A percentile compares a stretch with the other conserved stretches of the same genome.
Evolutionary conservation across 2,329 filamentous ascomycete species (phyloP).

Genomic region (Penicillium sp.): DNA sequence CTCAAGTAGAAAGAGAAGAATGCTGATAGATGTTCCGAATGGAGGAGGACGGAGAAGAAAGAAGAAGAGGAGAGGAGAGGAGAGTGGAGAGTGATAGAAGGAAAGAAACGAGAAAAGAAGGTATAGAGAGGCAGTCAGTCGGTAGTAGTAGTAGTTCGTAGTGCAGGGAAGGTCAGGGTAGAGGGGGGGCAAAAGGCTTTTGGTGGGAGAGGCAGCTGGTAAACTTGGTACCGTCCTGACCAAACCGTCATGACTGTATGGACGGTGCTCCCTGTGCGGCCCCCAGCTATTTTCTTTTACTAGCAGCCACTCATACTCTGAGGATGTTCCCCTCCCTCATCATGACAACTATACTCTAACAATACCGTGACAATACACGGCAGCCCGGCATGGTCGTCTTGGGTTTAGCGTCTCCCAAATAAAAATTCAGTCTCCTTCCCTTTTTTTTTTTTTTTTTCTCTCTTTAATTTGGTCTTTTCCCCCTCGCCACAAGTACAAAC

Average conservation of each 20-base stretch:
- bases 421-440: slow-evolving; percentile 1
- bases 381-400: slow-evolving; percentile 27
- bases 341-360: not conserved
- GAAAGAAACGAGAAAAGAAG: slow-evolving; percentile 17
- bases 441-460: slow-evolving; percentile 5
- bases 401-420: slow-evolving; percentile 17
- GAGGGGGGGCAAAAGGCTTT: slow-evolving; percentile 5
- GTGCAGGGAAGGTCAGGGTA: slow-evolving; percentile 6
- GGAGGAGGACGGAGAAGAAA: slow-evolving; percentile 1
- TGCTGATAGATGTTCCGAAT: slow-evolving; percentile 3
- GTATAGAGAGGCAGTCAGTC: slow-evolving; percentile 13
- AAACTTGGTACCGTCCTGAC: slow-evolving; percentile 1
- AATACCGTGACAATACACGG: slow-evolving; percentile 21
- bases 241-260: not conserved
- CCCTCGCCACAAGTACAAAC: not conserved
- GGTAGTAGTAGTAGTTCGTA: not conserved
- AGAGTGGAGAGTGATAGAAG: slow-evolving; percentile 7
- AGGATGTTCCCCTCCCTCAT: not conserved
- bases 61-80: slow-evolving; percentile 10
- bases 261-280: not conserved
- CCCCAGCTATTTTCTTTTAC: not conserved
- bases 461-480: slow-evolving; percentile 2
- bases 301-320: not conserved
- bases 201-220: slow-evolving; percentile 1
- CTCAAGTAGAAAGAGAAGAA: slow-evolving; percentile 7